Conservation (phyloP, 257 asterid genomes). For the Orobanche coerulescens region DNA sequence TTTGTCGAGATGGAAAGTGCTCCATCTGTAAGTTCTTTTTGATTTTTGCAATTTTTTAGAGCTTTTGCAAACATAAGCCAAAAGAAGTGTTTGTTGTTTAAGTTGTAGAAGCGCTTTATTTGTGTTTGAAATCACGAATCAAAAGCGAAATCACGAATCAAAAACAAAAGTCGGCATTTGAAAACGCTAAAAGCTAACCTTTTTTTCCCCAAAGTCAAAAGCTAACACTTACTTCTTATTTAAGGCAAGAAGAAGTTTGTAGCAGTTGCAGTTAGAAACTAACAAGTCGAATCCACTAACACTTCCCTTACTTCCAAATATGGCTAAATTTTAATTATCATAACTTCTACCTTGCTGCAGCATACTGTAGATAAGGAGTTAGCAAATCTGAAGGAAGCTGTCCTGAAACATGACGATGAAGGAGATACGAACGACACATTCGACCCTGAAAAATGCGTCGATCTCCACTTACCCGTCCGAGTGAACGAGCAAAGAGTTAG, state of each 20-base stretch:
- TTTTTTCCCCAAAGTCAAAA: too few species aligned
- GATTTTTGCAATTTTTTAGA: too few species aligned
- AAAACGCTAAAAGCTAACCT: too few species aligned
- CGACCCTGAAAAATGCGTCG: slow-evolving; percentile 66
- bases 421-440: slow-evolving; percentile 29
- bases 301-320: not conserved
- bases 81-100: not conserved
- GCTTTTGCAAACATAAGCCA: not conserved
- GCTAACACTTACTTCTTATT: too few species aligned
- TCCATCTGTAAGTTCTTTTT: slow-evolving; percentile 37
- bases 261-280: too few species aligned
- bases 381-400: slow-evolving; percentile 67
- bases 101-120: too few species aligned
- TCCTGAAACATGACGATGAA: slow-evolving; percentile 48
- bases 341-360: slow-evolving; percentile 26
- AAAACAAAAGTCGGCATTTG: too few species aligned
- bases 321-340: not conserved
- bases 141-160: too few species aligned
- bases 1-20: slow-evolving; percentile 74
- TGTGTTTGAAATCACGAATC: too few species aligned
- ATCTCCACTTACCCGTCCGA: slow-evolving; percentile 73
- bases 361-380: slow-evolving; percentile 47
- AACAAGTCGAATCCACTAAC: too few species aligned
- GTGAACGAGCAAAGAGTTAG: slow-evolving; percentile 87
- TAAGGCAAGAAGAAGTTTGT: too few species aligned